Evolutionary conservation across 306 rosid species (phyloP), one percentile per base, ranked within the genome.

Genomic region (Inga leiocalycina): DNA sequence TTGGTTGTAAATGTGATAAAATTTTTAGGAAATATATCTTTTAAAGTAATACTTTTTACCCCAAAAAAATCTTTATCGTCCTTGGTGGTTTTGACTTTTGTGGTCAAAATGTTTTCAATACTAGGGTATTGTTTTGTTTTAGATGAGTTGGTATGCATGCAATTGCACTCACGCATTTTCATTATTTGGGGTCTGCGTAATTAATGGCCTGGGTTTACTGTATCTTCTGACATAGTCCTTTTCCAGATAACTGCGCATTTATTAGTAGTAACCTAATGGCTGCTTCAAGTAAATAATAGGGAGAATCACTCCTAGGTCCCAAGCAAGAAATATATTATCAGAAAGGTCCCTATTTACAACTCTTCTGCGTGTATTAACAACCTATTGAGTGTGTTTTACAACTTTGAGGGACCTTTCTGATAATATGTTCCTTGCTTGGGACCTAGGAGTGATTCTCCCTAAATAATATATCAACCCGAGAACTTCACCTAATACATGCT

Each of bases 381-480:
- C n/a, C n/a, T n/a, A n/a, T n/a, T n/a, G n/a, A n/a, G n/a, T n/a
- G n/a, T n/a, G n/a, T n/a, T n/a, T n/a, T n/a, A n/a, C n/a, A n/a
- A n/a, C n/a, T n/a, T n/a, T n/a, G n/a, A n/a, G n/a, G n/a, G n/a
- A n/a, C n/a, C n/a, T n/a, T n/a, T n/a, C n/a, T n/a, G n/a, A n/a
- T n/a, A n/a, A n/a, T n/a, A n/a, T n/a, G n/a, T n/a, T n/a, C n/a
- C n/a, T n/a, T n/a, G n/a, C n/a, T n/a, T n/a, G n/a, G n/a, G n/a
- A n/a, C n/a, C n/a, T n/a, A n/a, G n/a, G n/a, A n/a, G n/a, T n/a
- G n/a, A n/a, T n/a, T n/a, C n/a, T n/a, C n/a, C n/a, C n/a, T 56
- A 22, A 71, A 70, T 35, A 45, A 34, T 81, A 67, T 71, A 43
- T 73, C 43, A 71, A 71, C 77, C 76, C 64, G 35, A 82, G 61